These are phyloP conservation scores for Phyllosticta paracitricarpa DNA, from an alignment of 2,329 filamentous ascomycete genomes.

Conservation along the genomic window DNA sequence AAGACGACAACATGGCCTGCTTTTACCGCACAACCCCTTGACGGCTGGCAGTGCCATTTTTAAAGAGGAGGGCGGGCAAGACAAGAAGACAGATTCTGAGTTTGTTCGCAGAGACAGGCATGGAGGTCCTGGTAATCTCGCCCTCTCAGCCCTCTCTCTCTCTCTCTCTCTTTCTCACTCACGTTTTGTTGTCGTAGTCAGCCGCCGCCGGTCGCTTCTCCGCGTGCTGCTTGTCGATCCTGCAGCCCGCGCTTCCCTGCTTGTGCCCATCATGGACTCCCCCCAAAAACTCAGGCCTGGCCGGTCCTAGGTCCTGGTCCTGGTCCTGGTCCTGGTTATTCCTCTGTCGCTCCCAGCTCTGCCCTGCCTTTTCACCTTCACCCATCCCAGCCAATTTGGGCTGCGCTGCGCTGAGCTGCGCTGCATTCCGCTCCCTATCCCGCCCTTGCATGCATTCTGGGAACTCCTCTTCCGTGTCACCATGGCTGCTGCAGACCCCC, in stretches of 20 bases:
- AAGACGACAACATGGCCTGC: too few species aligned
- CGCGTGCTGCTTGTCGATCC: not conserved
- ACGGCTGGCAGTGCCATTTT: too few species aligned
- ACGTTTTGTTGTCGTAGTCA: not conserved
- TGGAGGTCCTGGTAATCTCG: too few species aligned
- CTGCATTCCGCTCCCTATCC: not conserved
- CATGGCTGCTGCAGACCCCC: slow-evolving; percentile 16
- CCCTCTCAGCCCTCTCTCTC: not conserved
- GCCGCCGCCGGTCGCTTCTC: not conserved
- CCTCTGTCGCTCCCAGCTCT: not conserved
- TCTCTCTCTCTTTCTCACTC: too few species aligned
- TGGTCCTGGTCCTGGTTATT: not conserved
- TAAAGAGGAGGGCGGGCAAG: too few species aligned
- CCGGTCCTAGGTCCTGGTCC: not conserved
- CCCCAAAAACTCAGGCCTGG: too few species aligned
- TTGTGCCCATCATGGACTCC: not conserved
- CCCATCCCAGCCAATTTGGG: not conserved
- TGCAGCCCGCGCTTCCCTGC: not conserved
- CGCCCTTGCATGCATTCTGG: not conserved
- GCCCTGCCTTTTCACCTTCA: not conserved
- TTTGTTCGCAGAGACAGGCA: too few species aligned
- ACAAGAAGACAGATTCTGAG: too few species aligned
- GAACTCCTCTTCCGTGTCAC: slow-evolving; percentile 10
- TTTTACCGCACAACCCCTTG: too few species aligned
- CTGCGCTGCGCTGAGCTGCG: not conserved